Base-by-base conservation (phyloP, 768 basidiomycete species). In the Boletales sp. region DNA sequence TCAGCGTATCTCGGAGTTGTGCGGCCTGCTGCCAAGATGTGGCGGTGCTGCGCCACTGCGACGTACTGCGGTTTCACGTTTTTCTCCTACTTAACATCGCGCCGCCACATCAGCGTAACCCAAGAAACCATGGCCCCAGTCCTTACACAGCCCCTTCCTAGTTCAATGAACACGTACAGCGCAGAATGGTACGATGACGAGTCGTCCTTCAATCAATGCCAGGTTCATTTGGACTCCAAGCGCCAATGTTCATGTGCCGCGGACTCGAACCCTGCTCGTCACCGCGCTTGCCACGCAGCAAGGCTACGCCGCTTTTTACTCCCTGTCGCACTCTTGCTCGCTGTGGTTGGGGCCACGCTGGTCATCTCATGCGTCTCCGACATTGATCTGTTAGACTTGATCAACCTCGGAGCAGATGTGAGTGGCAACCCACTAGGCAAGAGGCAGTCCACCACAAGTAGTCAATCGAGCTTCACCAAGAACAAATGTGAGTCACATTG, bases 401-500 rank as follows among this genome's bases (percentile, higher is more conserved):
- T 62, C 54, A 52, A 52, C 14, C 32, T 59, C 2, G 66, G 66
- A 14, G 60, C 58, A 0, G 58, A 74, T 0, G 51, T 67, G 6
- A 67, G 63, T 44, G 69, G 75, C 9, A 39, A 41, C 28, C 46
- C 60, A 9, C 41, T 68, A 49, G 52, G 46, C 37, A 70, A 51
- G 72, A 72, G 42, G 51, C 62, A 37, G 59, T 44, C 45, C 41
- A 28, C 34, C 34, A 54, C 49, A 11, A 42, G 50, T 2, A 49
- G 53, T 4, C 50, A 52, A 9, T 67, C 65, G 12, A 53, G 63
- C 9, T 79, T 80, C 49, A 67, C 73, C 6, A 32, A 71, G 8
- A 54, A 68, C 19, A 79, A 80, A 64, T 49, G 79, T 80, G 44
- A 50, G 71, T 70, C 25, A 5, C 5, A 28, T 19, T 15, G 17